Base-by-base conservation (phyloP, 495 filamentous ascomycete genomes). In the Astrocystis sublimbata region DNA sequence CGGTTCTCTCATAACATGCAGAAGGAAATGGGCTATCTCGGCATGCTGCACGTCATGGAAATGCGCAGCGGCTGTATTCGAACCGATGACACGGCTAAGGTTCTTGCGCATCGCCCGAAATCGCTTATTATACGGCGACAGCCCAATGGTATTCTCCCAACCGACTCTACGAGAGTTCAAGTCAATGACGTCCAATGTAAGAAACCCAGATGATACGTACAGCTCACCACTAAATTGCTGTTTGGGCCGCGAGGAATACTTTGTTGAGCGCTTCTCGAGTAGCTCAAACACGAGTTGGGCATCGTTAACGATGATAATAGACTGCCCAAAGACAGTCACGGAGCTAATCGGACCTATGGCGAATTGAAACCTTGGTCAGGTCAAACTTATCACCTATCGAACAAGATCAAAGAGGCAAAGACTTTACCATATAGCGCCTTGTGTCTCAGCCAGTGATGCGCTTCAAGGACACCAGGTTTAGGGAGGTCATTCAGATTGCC, bases 401-500 rank as follows among this genome's bases (percentile, higher is more conserved):
- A 13, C 8, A 31, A 46, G 1, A 10, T 23, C 7, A 35, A 30
- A 49, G 51, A 71, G 30, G 17, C 3, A n/a, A 3, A 31, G 9
- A n/a, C 62, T 65, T 2, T 43, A 70, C 68, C 80, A 60, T 84
- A 84, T 10, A 73, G 53, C 33, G 81, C 76, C 53, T 83, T 83
- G 61, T 82, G 80, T 55, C 79, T 73, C 1, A 80, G 54, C 81
- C 81, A 84, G 61, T 83, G 80, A 21, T 74, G 56, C 58, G 70
- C 75, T 61, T 83, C 81, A 6, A 69, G 70, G n/a, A 63, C 64
- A 0, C 72, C 77, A 4, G 67, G 58, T 5, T 62, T 58, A 3
- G 81, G 81, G 2, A 83, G 64, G 53, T 84, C 79, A 3, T 58
- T 60, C 10, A 83, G 24, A 61, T 83, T 83, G 2, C 82, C 81